Evolutionary conservation across 192 early-diverging fungal species (phyloP), one percentile per base, ranked within the genome.

Genomic region (Coemansia aciculifera): DNA sequence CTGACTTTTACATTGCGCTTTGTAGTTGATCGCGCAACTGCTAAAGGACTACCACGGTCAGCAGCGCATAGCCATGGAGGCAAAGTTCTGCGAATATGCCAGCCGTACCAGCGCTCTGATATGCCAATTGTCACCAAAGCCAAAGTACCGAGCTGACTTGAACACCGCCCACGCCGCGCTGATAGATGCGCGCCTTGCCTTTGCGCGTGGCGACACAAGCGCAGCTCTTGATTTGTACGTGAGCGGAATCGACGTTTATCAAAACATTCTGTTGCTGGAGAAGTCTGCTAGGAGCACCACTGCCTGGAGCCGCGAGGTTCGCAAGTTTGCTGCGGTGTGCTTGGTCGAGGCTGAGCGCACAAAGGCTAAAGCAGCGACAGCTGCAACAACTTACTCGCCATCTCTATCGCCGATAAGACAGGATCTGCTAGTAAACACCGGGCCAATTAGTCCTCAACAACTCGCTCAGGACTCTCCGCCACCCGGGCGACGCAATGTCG

Each of bases 41-140:
- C 56, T 67, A 11, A 23, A 24, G 21, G 66, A 46, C n/a, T n/a
- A 40, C 21, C 59, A 43, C 3, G 67, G 21, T 5, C 49, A 63
- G 40, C 66, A 71, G 42, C 31, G 61, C 13, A n/a, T 31, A 5
- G 66, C 66, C 5, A 39, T 81, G 11, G 63, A 63, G 8, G 19
- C 69, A 56, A 81, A 81, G 46, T 81, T 69, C 51, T 64, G 73
- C 66, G 78, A 81, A 64, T 81, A 81, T 23, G 73, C 73, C n/a
- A 48, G 66, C 13, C 62, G 78, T 12, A 67, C 46, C 1, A 48
- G 78, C 24, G 40, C 49, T 59, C 63, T 81, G 13, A 60, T 81
- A 42, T 29, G 27, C 12, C 66, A 69, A 42, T 57, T 67, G 21
- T 54, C 69, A 2, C 38, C 63, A 15, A 63, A 51, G 43, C 21